A percentile compares a stretch with the other conserved stretches of the same genome.
These are phyloP conservation scores for Mycena galericulata DNA, from an alignment of 768 basidiomycete genomes.

Conservation along the genomic window DNA sequence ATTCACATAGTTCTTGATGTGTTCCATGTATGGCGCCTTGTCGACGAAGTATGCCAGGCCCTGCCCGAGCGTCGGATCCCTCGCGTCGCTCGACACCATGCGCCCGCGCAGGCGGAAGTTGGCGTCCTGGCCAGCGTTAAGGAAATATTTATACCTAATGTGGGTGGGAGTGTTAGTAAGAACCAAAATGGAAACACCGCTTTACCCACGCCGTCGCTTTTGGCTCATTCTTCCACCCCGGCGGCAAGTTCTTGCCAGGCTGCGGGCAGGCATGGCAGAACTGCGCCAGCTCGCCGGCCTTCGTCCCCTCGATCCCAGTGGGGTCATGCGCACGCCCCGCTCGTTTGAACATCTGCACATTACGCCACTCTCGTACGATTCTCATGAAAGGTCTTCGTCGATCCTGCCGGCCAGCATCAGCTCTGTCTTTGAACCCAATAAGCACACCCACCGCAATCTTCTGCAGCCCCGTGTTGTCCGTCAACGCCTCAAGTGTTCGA, in stretches of 20 bases:
- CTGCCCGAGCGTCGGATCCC: not conserved
- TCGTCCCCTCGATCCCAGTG: slow-evolving; percentile 5
- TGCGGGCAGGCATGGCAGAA: slow-evolving; percentile 46
- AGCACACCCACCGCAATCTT: not conserved
- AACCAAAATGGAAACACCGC: no score
- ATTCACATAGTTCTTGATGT: no score
- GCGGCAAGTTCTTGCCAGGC: slow-evolving; percentile 39
- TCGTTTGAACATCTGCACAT: slow-evolving; percentile 34
- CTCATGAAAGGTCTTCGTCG: slow-evolving; percentile 28
- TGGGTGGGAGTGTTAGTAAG: no score
- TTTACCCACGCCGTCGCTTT: not conserved
- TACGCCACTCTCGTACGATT: slow-evolving; percentile 29
- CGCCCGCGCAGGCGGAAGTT: slow-evolving; percentile 35
- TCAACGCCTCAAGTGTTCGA: not conserved
- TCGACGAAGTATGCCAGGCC: not conserved
- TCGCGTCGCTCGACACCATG: not conserved
- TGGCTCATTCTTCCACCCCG: slow-evolving; percentile 32
- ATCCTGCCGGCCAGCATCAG: slow-evolving; percentile 29
- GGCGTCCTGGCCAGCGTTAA: slow-evolving; percentile 39
- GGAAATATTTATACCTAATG: not conserved
- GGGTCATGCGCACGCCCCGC: slow-evolving; percentile 20
- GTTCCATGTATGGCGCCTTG: not conserved
- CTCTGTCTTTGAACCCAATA: not conserved
- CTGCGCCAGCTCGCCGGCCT: slow-evolving; percentile 36
- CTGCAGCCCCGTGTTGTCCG: no score